phyloP scores from a whole-genome alignment of 352 stramenopile genomes.

The Phytophthora vignae region DNA sequence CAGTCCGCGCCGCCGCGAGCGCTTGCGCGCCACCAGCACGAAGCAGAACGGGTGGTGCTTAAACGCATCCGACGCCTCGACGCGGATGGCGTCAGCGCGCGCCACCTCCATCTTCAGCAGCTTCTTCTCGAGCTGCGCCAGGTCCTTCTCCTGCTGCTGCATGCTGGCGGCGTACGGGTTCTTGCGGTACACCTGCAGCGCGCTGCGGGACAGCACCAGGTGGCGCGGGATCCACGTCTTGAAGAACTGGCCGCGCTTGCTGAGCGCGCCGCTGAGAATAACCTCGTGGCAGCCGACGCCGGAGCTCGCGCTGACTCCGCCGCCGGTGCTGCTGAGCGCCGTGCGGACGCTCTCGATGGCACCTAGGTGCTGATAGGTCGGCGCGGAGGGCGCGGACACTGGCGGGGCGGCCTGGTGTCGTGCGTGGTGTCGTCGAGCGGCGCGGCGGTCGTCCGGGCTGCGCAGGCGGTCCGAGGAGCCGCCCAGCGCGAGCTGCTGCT shows the following conservation, averaged over 20 bases:
- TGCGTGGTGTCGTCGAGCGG: neutral
- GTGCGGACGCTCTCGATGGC: constrained; percentile 47
- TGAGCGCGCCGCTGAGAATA: constrained; percentile 64
- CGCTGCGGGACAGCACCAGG: constrained; percentile 67
- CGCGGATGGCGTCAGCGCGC: constrained; percentile 62
- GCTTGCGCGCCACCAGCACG: constrained; percentile 67
- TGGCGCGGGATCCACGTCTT: constrained; percentile 77
- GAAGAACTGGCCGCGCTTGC: constrained; percentile 80
- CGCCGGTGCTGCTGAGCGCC: constrained; percentile 32
- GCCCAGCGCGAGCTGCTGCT: constrained; percentile 15
- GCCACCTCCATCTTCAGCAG: constrained; percentile 74
- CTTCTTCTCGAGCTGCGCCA: constrained; percentile 57
- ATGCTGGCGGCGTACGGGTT: constrained; percentile 51
- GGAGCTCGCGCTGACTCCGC: constrained; percentile 5
- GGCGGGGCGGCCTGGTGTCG: constrained; percentile 1
- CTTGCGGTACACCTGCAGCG: constrained; percentile 79
- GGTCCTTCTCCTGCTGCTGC: constrained; percentile 47
- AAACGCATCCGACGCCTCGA: constrained; percentile 66
- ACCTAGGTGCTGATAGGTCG: constrained; percentile 36
- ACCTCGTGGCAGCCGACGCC: constrained; percentile 50
- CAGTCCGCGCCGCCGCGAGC: constrained; percentile 42
- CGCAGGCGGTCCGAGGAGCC: constrained; percentile 20
- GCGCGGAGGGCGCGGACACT: constrained; percentile 9
- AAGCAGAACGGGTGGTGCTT: constrained; percentile 75
- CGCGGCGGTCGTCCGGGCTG: constrained; percentile 16